Evolutionary conservation across 2,329 filamentous ascomycete genomes (phyloP).

Genomic region (Pestalotiopsis sp.): DNA sequence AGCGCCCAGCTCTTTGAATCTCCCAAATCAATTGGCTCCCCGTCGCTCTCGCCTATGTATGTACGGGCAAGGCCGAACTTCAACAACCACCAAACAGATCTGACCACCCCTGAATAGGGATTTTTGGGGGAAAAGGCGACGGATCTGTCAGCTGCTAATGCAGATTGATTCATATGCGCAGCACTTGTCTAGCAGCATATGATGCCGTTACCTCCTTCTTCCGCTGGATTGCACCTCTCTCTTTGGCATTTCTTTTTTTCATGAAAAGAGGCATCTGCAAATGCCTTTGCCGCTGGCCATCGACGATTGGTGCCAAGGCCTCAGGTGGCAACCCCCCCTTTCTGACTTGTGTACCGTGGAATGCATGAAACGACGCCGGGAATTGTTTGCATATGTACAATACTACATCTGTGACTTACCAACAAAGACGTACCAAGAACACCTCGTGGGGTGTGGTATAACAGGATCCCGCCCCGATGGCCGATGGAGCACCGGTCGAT

Average conservation of each 20-base stretch:
- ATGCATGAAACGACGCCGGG: background rate
- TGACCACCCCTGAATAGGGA: background rate
- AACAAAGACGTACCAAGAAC: background rate
- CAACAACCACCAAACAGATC: background rate
- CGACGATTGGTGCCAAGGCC: background rate
- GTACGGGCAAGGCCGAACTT: background rate
- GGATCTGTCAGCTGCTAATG: background rate
- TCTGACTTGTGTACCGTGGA: background rate
- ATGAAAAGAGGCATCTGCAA: background rate
- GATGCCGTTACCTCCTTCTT: background rate
- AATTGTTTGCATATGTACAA: background rate
- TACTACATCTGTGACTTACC: background rate
- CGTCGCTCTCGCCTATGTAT: background rate
- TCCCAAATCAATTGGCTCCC: background rate
- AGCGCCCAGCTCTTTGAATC: background rate
- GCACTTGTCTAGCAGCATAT: background rate
- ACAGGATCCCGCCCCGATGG: background rate
- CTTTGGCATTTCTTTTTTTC: background rate
- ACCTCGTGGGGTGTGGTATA: background rate
- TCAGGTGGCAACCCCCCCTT: background rate
- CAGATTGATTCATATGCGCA: background rate
- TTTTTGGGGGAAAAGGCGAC: background rate
- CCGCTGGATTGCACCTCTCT: background rate
- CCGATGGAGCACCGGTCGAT: background rate
- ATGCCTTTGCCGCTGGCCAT: background rate